Conservation (phyloP, 345 rosid genomes). For the Combretum micranthum region DNA sequence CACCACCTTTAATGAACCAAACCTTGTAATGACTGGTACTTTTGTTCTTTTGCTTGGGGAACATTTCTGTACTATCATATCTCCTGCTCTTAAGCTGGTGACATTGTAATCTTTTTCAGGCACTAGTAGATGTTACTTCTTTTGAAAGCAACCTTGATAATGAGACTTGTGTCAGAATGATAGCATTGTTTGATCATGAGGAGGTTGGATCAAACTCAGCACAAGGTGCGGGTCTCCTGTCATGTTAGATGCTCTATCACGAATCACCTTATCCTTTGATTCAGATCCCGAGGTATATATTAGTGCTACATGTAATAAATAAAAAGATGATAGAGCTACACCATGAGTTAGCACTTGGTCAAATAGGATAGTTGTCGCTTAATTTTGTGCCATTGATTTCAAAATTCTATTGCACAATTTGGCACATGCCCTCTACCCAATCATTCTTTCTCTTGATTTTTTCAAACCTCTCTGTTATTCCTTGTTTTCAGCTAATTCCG, state of each 20-base stretch:
- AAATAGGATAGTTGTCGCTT: too few species aligned
- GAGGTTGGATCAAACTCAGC: conserved; percentile 96
- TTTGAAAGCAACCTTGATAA: conserved; percentile 57
- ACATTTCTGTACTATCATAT: too few species aligned
- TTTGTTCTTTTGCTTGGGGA: too few species aligned
- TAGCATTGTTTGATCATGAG: conserved; percentile 95
- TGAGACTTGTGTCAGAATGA: conserved; percentile 86
- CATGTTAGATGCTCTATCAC: conserved; percentile 88
- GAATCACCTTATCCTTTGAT: conserved; percentile 65
- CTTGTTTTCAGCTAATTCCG: conserved; percentile 50
- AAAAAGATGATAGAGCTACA: too few species aligned
- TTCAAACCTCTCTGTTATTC: conserved; percentile 4
- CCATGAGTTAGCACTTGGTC: background rate
- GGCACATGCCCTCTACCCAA: background rate
- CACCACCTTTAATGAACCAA: too few species aligned
- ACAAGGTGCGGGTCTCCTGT: conserved; percentile 98
- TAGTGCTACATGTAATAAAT: too few species aligned
- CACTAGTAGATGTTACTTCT: conserved; percentile 71
- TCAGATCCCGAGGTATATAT: conserved; percentile 56
- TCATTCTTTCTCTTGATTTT: background rate
- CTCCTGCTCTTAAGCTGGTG: too few species aligned
- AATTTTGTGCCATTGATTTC: too few species aligned
- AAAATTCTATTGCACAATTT: background rate
- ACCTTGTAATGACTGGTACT: too few species aligned
- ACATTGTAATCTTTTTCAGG: conserved; percentile 28